Base-by-base conservation (phyloP, 106 monocot genomes). In the Cymbidium sinense region DNA sequence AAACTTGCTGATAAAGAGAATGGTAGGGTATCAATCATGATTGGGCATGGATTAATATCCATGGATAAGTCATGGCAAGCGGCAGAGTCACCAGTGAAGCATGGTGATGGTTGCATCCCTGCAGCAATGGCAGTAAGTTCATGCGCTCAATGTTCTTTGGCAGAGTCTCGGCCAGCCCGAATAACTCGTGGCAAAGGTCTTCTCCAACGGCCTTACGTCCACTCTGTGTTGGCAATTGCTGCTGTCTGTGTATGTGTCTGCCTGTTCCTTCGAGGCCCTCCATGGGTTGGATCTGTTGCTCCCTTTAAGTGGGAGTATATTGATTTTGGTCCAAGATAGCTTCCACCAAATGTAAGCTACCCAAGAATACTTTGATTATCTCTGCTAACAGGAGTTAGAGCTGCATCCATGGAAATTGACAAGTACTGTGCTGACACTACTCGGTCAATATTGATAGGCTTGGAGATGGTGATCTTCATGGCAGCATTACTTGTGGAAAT, bases 191-290 rank as follows among this genome's bases (percentile, higher is more conserved):
- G 82, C 5, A 70, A 64, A 12, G 89, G 91, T 25, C 76, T 93
- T 28, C 86, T 95, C 17, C 64, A 25, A 11, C 79, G 86, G 11
- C 94, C 94, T 1, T 89, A 85, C 44, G 82, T 86, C 43, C 77
- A 87, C 10, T 83, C 91, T 0, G 79, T 95, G 79, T 86, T 95
- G 13, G 89, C 89, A 11, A 86, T 95, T 58, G 94, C 94, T 10
- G 91, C 91, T 7, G 93, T 95, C 29, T 95, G 95, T 74, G 94
- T 91, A 19, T 95, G 94, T 70, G 91, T 95, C 33, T 88, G 94
- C 35, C 55, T 95, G n/a, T 91, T 91, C 58, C 75, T 89, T 35
- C 77, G 91, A 20, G 94, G 87, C 12, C 39, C 79, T 0, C 88
- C 91, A 0, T 58, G 82, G 65, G 69, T 91, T 58, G 83, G 87